Percentiles rank a stretch among this genome's conserved stretches.
These are phyloP conservation scores for Glebionis coronaria DNA, from an alignment of 129 eudicot genomes.

Conservation along the genomic window DNA sequence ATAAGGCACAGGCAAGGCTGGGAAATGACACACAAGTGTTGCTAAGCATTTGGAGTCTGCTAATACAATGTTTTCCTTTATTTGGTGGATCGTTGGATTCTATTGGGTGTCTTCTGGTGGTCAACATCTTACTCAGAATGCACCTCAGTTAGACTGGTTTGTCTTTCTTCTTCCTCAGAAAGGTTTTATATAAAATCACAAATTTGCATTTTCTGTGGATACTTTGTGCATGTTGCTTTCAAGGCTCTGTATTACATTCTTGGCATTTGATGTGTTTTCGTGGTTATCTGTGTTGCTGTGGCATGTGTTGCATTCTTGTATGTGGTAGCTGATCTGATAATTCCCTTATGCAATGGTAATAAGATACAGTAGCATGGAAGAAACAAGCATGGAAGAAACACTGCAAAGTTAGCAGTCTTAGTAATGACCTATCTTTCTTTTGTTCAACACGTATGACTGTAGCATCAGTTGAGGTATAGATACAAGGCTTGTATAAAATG, in stretches of 20 bases:
- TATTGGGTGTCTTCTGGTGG: constrained; percentile 89
- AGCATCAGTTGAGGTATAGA: too few species aligned
- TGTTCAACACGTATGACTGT: too few species aligned
- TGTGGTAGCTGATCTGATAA: constrained; percentile 92
- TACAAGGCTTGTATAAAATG: too few species aligned
- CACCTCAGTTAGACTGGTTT: constrained; percentile 93
- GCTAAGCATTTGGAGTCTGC: constrained; percentile 92
- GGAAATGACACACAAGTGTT: too few species aligned
- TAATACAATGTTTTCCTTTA: constrained; percentile 78
- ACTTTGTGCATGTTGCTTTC: constrained; percentile 15
- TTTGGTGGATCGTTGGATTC: constrained; percentile 99
- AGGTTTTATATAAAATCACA: neutral
- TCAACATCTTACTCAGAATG: constrained; percentile 42
- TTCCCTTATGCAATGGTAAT: neutral
- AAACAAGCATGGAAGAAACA: too few species aligned
- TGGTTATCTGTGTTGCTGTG: constrained; percentile 74
- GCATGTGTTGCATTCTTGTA: constrained; percentile 83
- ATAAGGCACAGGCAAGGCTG: too few species aligned
- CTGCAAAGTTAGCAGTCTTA: too few species aligned
- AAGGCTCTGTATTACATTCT: constrained; percentile 86
- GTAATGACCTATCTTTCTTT: too few species aligned
- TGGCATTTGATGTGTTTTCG: constrained; percentile 95
- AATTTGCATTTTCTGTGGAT: neutral
- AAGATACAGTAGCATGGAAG: too few species aligned
- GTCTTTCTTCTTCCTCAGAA: constrained; percentile 14